Evolutionary conservation across 192 early-diverging fungal genomes (phyloP), one percentile per base, ranked within the genome.

Genomic region (Coemansia guatemalensis): DNA sequence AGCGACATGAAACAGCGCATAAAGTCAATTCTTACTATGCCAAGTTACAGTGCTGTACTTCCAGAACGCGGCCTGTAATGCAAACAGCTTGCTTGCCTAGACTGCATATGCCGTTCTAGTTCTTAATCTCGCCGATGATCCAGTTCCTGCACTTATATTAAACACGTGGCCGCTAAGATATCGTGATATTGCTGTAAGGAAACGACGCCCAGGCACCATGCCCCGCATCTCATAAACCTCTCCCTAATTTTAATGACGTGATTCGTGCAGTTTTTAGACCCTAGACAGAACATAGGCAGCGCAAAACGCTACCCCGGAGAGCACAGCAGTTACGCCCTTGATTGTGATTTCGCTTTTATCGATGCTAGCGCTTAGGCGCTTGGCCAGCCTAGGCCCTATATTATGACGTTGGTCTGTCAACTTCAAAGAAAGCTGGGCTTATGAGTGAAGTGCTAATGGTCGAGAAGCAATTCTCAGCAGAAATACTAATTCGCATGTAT

Each of bases 271-370:
- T 21, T 22, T 14, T 59, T 67, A 73, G 23, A 62, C 22, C 26
- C 65, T 54, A 53, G 67, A 62, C 20, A 79, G 60, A 14, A 56
- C 61, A 48, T 79, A 79, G 8, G 71, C 76, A 2, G 76, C 64
- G 30, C 56, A 53, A 8, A 48, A 35, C 20, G 67, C 76, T 14
- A 65, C 32, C 12, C 60, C 35, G 2, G 23, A 64, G n/a, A 79
- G 49, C 2, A 33, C 57, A 23, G 73, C 11, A 8, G 49, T 30
- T 2, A 79, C 64, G 14, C 62, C 47, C 4, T 67, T 51, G 3
- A 73, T 26, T 4, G 76, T 57, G 30, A 73, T 47, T 21, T 69
- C 63, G 56, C 55, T 58, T 50, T 67, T 56, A 8, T 64, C 64
- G 30, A 69, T 26, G 39, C 62, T 54, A 11, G 64, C 57, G 2